Conservation (phyloP, 371 early-diverging fungal genomes). For the Zychaea mexicana region DNA sequence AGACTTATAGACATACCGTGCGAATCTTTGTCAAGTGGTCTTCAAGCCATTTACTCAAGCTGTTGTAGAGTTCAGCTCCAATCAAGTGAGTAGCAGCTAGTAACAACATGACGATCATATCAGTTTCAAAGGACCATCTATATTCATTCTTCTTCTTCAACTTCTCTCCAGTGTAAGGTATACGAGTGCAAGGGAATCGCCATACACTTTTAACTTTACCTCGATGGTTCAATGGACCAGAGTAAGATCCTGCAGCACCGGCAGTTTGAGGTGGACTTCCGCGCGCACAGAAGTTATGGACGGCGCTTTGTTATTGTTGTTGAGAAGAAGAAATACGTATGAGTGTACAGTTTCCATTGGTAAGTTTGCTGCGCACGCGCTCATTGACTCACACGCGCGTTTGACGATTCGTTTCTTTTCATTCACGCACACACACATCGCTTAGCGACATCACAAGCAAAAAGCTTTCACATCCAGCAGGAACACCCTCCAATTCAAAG, state of each 20-base stretch:
- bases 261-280: constrained; percentile 28
- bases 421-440: too few relatives aligned
- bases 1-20: constrained; percentile 18
- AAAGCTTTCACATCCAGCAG: too few relatives aligned
- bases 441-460: too few relatives aligned
- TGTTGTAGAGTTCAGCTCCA: constrained; percentile 85
- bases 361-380: neutral
- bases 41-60: constrained; percentile 75
- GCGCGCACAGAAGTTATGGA: constrained; percentile 84
- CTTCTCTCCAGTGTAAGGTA: too few relatives aligned
- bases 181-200: too few relatives aligned
- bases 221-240: constrained; percentile 30
- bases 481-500: too few relatives aligned
- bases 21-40: constrained; percentile 64
- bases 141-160: too few relatives aligned
- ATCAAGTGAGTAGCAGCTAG: constrained; percentile 73
- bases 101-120: neutral
- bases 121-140: too few relatives aligned
- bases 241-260: constrained; percentile 10
- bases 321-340: neutral
- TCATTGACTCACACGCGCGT: neutral
- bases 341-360: neutral
- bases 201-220: constrained; percentile 16
- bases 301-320: constrained; percentile 54
- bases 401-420: too few relatives aligned